A percentile compares a stretch with the other conserved stretches of the same genome.
Conservation (phyloP, 768 basidiomycete species). For the Exidia glandulosa region DNA sequence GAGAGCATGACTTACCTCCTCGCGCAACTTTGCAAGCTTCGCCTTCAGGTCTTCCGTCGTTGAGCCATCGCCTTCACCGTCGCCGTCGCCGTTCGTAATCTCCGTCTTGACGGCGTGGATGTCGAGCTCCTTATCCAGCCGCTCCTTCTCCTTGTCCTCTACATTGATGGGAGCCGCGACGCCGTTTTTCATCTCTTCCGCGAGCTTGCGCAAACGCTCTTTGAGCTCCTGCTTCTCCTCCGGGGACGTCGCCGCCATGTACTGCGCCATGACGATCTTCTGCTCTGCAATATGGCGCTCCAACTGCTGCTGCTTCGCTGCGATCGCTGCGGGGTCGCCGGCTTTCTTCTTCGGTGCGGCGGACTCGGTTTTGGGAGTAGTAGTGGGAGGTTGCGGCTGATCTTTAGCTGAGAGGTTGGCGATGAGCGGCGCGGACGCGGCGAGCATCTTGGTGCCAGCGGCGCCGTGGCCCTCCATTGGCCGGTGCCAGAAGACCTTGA, state of each 20-base stretch:
- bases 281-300: conserved; percentile 84
- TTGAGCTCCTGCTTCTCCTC: conserved; percentile 71
- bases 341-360: neutral
- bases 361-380: conserved; percentile 25
- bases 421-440: conserved; percentile 67
- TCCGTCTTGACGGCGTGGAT: conserved; percentile 20
- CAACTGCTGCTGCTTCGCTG: conserved; percentile 62
- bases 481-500: conserved; percentile 92
- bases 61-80: conserved; percentile 33
- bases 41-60: conserved; percentile 59
- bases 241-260: conserved; percentile 49
- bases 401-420: conserved; percentile 37
- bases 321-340: conserved; percentile 29
- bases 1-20: conserved; percentile 43
- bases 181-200: conserved; percentile 61
- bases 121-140: conserved; percentile 78
- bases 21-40: conserved; percentile 65
- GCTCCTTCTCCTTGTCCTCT: conserved; percentile 48
- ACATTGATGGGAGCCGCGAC: conserved; percentile 28
- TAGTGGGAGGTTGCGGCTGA: neutral
- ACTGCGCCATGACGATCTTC: conserved; percentile 66
- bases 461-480: conserved; percentile 88
- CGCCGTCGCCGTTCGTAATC: no score
- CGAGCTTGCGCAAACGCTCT: conserved; percentile 60
- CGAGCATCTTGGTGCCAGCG: conserved; percentile 63